phyloP scores from a whole-genome alignment of 2,329 filamentous ascomycete species.

The Gnomoniopsis sp. region DNA sequence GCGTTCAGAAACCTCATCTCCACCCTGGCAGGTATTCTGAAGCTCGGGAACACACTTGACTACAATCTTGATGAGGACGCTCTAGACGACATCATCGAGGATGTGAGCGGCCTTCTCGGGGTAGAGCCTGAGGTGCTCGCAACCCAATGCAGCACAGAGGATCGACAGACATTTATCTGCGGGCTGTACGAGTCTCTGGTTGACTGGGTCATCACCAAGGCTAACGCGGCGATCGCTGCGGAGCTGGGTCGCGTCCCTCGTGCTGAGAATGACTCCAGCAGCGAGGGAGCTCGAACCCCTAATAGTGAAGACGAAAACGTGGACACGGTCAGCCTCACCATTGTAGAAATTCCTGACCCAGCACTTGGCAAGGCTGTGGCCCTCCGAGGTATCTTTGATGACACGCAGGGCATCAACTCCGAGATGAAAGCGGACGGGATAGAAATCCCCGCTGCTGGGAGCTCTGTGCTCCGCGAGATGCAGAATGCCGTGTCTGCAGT shows the following conservation, averaged over 20 bases:
- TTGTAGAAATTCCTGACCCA: constrained; percentile 81
- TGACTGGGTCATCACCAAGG: constrained; percentile 88
- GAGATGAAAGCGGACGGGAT: constrained; percentile 98
- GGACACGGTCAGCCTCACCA: constrained; percentile 84
- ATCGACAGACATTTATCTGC: constrained; percentile 76
- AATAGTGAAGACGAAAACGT: constrained; percentile 67
- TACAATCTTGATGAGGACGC: constrained; percentile 81
- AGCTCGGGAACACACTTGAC: constrained; percentile 86
- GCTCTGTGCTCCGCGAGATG: constrained; percentile 85
- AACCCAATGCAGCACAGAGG: constrained; percentile 76
- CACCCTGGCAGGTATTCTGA: constrained; percentile 79
- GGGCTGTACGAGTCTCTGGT: constrained; percentile 92
- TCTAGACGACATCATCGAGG: constrained; percentile 83
- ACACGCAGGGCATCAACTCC: constrained; percentile 85
- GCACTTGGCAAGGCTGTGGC: constrained; percentile 82
- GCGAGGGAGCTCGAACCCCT: constrained; percentile 63
- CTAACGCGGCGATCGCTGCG: constrained; percentile 76
- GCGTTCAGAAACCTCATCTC: constrained; percentile 81
- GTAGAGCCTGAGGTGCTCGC: constrained; percentile 81
- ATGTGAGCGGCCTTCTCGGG: constrained; percentile 81
- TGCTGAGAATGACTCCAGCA: constrained; percentile 60
- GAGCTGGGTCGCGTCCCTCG: constrained; percentile 58
- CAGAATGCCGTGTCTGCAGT: constrained; percentile 73
- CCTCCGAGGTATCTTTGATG: constrained; percentile 89
- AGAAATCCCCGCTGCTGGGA: constrained; percentile 67